phyloP scores from a whole-genome alignment of 257 asterid genomes.

The Solanum infundibuliforme region DNA sequence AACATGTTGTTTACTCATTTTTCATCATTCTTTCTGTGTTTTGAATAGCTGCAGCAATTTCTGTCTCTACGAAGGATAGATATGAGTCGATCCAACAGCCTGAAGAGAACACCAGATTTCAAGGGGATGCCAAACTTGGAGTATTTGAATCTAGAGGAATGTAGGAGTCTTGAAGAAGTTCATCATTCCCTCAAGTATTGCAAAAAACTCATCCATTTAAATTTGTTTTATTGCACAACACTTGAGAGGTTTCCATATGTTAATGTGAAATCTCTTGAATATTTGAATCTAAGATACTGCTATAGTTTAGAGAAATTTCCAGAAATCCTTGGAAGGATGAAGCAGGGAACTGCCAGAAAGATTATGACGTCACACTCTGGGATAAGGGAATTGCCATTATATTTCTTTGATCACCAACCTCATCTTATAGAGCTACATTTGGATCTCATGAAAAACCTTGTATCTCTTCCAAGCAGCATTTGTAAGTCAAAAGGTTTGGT shows the following conservation, averaged over 20 bases:
- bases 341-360: no score
- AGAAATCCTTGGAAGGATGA: no score
- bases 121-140: not conserved
- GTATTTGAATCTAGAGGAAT: not conserved
- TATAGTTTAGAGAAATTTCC: not conserved
- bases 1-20: no score
- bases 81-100: not conserved
- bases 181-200: not conserved
- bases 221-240: not conserved
- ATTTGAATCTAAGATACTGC: rapidly evolving
- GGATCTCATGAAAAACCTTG: rapidly evolving
- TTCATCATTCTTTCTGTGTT: not conserved
- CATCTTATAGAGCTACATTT: not conserved
- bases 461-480: not conserved
- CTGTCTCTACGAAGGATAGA: not conserved
- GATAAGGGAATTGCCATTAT: no score
- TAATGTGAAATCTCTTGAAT: no score
- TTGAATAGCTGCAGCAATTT: not conserved
- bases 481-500: not conserved
- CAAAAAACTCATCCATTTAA: not conserved
- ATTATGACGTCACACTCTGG: not conserved
- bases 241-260: no score
- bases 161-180: not conserved
- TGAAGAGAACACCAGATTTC: not conserved
- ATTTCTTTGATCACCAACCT: no score